Base-by-base conservation (phyloP, 345 rosid species). In the Eucalyptus paniculata region DNA sequence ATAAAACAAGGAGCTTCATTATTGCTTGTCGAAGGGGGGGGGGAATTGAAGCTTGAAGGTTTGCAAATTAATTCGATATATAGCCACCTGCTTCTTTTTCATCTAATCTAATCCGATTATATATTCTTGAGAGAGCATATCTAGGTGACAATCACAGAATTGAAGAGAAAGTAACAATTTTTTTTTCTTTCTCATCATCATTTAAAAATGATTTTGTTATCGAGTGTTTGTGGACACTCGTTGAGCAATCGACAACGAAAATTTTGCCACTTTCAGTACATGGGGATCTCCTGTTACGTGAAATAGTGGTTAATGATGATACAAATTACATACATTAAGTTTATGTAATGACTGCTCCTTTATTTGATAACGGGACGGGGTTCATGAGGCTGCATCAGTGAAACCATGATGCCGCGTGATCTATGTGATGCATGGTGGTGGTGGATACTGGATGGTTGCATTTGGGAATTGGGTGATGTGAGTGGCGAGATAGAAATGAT, bases 51-150 rank as follows among this genome's bases (percentile, higher is more conserved):
- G 40, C 37, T 65, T 65, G 21, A n/a, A 15, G 19, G 19, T 65
- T 65, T 65, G 11, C 2, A n/a, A 16, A 4, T n/a, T n/a, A 65
- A 65, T 65, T 65, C 40, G 1, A 15, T n/a, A 5, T n/a, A n/a
- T 65, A 65, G 40, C 77, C 19, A 16, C 21, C 3, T 8, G 18
- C 9, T n/a, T n/a, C 9, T 15, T n/a, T 65, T n/a, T 0, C 37
- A n/a, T 65, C 21, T 65, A 14, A 0, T 65, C 37, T n/a, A n/a
- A n/a, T 65, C 3, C 40, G 0, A n/a, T n/a, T 65, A 15, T n/a
- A 34, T n/a, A 15, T 8, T n/a, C 6, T 65, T 65, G 77, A n/a
- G 77, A 65, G 11, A n/a, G 11, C 21, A 65, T 65, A n/a, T n/a
- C 40, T 8, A 65, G 37, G 37, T 65, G 34, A 65, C 21, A 65